Evolutionary conservation across 495 filamentous ascomycete genomes (phyloP).

Genomic region (Aspergillus biplanus): DNA sequence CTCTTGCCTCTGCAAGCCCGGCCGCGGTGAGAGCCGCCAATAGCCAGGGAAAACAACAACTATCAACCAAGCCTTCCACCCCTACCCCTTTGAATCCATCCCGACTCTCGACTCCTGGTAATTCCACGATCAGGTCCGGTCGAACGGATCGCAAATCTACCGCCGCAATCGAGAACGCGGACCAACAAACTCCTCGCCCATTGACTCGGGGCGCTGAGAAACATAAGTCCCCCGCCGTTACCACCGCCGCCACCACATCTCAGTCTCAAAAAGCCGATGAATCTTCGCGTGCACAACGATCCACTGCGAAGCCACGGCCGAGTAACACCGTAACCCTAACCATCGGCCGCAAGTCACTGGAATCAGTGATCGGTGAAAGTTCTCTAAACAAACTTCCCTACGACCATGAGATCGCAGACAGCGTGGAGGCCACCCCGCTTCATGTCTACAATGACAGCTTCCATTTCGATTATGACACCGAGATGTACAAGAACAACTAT

Average conservation of each 20-base stretch:
- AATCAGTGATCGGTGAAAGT: conserved; percentile 11
- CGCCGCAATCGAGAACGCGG: background rate
- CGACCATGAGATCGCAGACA: conserved; percentile 14
- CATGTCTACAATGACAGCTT: conserved; percentile 20
- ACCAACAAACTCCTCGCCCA: conserved; percentile 1
- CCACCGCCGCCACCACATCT: too few species aligned
- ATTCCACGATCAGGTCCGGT: conserved; percentile 17
- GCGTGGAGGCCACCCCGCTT: conserved; percentile 15
- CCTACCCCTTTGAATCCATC: conserved; percentile 9
- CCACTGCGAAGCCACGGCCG: background rate
- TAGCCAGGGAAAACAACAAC: background rate
- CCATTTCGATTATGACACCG: conserved; percentile 28
- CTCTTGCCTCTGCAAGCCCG: conserved; percentile 5
- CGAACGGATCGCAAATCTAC: conserved; percentile 21
- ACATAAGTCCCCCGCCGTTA: background rate
- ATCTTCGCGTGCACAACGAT: background rate
- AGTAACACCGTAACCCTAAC: conserved; percentile 28
- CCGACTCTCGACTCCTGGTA: conserved; percentile 11
- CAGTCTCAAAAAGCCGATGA: background rate
- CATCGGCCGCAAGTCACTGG: conserved; percentile 26
- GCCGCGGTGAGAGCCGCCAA: background rate
- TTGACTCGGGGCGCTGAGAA: background rate
- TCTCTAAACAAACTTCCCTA: conserved; percentile 1
- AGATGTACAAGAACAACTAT: conserved; percentile 30
- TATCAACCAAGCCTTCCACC: conserved; percentile 8